These are phyloP conservation scores for Eucalyptus guilfoylei DNA, from an alignment of 345 rosid species.

Conservation along the genomic window DNA sequence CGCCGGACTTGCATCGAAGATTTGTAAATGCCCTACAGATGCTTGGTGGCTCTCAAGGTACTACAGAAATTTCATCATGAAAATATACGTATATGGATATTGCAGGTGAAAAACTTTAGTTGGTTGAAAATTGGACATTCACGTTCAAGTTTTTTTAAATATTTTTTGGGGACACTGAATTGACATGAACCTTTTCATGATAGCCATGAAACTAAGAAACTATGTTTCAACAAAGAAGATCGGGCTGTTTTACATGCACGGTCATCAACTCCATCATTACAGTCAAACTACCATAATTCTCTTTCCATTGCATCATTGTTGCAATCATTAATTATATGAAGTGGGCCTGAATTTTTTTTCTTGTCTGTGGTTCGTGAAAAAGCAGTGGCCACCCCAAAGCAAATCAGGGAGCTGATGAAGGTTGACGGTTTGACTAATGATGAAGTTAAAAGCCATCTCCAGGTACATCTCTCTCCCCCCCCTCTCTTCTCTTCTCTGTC, in stretches of 20 bases:
- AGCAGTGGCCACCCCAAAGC: slow-evolving; percentile 96
- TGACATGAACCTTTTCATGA: background rate
- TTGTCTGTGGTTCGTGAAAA: background rate
- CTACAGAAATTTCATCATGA: background rate
- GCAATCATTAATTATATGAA: background rate
- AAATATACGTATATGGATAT: background rate
- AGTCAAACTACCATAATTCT: background rate
- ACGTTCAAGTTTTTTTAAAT: background rate
- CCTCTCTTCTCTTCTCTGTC: background rate
- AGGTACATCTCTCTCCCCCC: slow-evolving; percentile 28
- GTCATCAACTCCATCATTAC: background rate
- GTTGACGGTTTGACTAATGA: slow-evolving; percentile 99
- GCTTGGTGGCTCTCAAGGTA: slow-evolving; percentile 99
- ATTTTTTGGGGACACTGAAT: background rate
- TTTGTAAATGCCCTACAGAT: slow-evolving; percentile 93
- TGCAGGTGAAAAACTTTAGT: background rate
- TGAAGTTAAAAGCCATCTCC: slow-evolving; percentile 99
- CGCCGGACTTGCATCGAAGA: slow-evolving; percentile 95
- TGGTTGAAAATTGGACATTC: background rate
- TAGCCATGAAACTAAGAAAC: background rate
- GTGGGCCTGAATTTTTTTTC: background rate
- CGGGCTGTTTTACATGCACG: background rate
- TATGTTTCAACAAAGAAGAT: background rate
- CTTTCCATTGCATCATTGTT: background rate
- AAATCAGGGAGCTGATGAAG: slow-evolving; percentile 96